These are phyloP conservation scores for Leucoagaricus sp. DNA, from an alignment of 1,284 basidiomycete genomes.

Conservation along the genomic window DNA sequence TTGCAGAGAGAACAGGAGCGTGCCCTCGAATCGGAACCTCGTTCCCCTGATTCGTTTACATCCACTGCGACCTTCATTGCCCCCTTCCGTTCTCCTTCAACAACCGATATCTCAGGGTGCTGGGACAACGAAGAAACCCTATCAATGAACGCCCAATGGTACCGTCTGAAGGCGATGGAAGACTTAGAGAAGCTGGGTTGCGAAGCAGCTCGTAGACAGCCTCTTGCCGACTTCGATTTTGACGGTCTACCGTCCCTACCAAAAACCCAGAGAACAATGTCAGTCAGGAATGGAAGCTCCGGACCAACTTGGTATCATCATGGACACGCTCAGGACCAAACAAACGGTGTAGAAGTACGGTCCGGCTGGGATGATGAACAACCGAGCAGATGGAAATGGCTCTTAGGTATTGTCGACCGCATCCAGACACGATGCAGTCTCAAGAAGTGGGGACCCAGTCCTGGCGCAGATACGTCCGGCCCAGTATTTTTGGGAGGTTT, in stretches of 20 bases:
- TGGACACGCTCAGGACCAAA: background rate
- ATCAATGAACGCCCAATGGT: constrained; percentile 9
- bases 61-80: constrained; percentile 60
- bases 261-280: constrained; percentile 1
- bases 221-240: constrained; percentile 56
- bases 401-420: constrained; percentile 34
- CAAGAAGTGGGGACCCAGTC: constrained; percentile 28
- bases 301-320: background rate
- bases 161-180: constrained; percentile 5
- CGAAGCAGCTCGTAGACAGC: constrained; percentile 38
- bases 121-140: constrained; percentile 11
- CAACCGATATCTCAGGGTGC: constrained; percentile 20
- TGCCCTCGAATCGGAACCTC: constrained; percentile 3
- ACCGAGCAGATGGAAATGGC: constrained; percentile 9
- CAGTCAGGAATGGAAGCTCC: background rate
- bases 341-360: background rate
- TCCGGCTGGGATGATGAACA: constrained; percentile 4
- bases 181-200: constrained; percentile 18
- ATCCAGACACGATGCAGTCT: constrained; percentile 41
- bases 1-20: constrained; percentile 2
- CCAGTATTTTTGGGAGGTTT: constrained; percentile 12
- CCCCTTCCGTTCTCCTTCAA: constrained; percentile 40
- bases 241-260: constrained; percentile 46
- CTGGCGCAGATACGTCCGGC: background rate
- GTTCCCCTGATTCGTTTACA: constrained; percentile 26